Conservation (phyloP, 2,329 filamentous ascomycete species). For the Cercospora sp. region DNA sequence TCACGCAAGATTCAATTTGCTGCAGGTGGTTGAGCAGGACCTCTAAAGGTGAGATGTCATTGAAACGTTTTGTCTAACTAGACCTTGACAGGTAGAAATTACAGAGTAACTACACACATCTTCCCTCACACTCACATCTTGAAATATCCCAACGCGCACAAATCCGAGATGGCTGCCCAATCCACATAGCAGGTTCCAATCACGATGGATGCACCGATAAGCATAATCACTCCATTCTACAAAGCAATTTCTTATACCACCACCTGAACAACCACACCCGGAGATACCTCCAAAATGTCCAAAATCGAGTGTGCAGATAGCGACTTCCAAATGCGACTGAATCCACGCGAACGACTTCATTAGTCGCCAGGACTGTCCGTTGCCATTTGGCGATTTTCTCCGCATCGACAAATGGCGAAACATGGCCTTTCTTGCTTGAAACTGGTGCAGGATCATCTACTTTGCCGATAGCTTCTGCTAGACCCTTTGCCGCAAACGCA, state of each 20-base stretch:
- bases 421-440: slow-evolving; percentile 12
- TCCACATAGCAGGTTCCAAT: no score
- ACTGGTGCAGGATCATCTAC: not conserved
- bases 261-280: not conserved
- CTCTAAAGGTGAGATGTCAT: no score
- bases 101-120: no score
- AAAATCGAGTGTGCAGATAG: not conserved
- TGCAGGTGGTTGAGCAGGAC: no score
- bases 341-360: slow-evolving; percentile 12
- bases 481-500: slow-evolving; percentile 26
- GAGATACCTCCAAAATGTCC: not conserved
- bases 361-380: slow-evolving; percentile 12
- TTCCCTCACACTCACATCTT: not conserved
- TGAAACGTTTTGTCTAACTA: no score
- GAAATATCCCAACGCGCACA: not conserved
- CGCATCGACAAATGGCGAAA: not conserved
- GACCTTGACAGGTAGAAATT: no score
- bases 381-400: slow-evolving; percentile 29
- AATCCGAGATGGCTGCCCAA: no score
- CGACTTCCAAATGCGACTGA: slow-evolving; percentile 25
- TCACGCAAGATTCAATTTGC: no score
- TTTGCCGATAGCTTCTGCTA: slow-evolving; percentile 30
- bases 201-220: no score
- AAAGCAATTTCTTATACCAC: not conserved
- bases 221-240: not conserved